Percentiles rank a stretch among this genome's conserved stretches.
Conservation (phyloP, 176 grass and related monocot species). For the Avena eriantha region DNA sequence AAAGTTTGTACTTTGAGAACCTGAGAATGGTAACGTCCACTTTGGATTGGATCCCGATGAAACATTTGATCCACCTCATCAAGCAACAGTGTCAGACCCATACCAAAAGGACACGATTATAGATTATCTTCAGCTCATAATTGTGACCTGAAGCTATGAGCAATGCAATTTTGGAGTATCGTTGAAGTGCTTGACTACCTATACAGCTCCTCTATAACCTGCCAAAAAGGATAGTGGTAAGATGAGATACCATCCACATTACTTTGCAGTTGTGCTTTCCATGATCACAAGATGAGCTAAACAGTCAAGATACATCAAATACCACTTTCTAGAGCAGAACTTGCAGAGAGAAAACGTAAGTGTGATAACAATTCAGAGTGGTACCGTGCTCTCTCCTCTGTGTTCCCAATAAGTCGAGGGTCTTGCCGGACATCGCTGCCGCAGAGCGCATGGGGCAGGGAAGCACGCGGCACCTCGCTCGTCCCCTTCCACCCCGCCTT, state of each 20-base stretch:
- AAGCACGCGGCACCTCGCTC: too few relatives aligned
- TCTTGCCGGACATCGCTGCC: too few relatives aligned
- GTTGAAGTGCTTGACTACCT: conserved; percentile 75
- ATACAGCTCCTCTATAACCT: too few relatives aligned
- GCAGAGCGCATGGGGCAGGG: too few relatives aligned
- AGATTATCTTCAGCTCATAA: conserved; percentile 17
- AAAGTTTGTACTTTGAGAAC: conserved; percentile 72
- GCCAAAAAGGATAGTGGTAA: not conserved
- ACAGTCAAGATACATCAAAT: conserved; percentile 18
- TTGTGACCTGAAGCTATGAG: conserved; percentile 74
- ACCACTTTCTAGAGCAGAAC: not conserved
- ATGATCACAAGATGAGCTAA: conserved; percentile 14
- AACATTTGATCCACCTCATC: conserved; percentile 92
- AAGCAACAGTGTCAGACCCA: conserved; percentile 73
- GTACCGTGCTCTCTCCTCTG: not conserved
- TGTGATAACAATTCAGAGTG: conserved; percentile 6
- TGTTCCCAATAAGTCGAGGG: not conserved
- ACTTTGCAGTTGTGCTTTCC: not conserved
- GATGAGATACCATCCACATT: not conserved
- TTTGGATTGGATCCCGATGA: conserved; percentile 54
- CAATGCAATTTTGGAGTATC: conserved; percentile 87
- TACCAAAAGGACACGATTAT: conserved; percentile 17
- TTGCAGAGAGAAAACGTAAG: not conserved
- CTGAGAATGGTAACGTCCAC: conserved; percentile 66
- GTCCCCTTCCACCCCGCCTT: too few relatives aligned